These are phyloP conservation scores for Samsoniella hepiali DNA, from an alignment of 2,329 filamentous ascomycete species.

Conservation along the genomic window DNA sequence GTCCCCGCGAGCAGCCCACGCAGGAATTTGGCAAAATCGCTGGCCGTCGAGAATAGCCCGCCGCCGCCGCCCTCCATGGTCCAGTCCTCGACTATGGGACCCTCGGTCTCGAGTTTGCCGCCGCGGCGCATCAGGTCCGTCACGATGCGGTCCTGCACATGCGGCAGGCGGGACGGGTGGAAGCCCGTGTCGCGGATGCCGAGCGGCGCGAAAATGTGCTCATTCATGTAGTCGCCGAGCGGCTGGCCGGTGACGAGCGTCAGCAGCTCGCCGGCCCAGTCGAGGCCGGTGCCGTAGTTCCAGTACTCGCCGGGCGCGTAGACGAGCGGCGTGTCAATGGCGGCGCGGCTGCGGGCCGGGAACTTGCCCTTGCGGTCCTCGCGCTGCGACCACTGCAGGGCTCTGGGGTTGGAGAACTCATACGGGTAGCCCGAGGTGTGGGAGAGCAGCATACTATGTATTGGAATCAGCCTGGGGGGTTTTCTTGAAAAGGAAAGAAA, in stretches of 20 bases:
- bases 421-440: conserved; percentile 49
- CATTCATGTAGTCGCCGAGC: conserved; percentile 37
- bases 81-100: conserved; percentile 27
- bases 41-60: conserved; percentile 41
- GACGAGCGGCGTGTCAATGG: conserved; percentile 41
- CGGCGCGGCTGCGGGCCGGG: conserved; percentile 33
- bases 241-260: conserved; percentile 37
- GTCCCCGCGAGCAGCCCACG: conserved; percentile 31
- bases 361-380: conserved; percentile 33
- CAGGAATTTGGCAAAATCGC: conserved; percentile 39
- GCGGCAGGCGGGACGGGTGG: conserved; percentile 30
- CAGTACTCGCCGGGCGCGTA: conserved; percentile 47
- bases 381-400: conserved; percentile 38
- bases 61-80: conserved; percentile 42
- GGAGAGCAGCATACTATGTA: conserved; percentile 40
- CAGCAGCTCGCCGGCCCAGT: conserved; percentile 47
- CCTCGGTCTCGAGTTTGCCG: conserved; percentile 21
- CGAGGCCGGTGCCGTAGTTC: conserved; percentile 45
- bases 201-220: conserved; percentile 36
- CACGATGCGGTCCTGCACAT: conserved; percentile 25
- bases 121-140: conserved; percentile 22
- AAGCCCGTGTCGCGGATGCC: conserved; percentile 38
- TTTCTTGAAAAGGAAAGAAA: neutral
- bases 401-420: conserved; percentile 38
- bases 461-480: neutral